phyloP scores from a whole-genome alignment of 805 yeast species.

The Ogataea wickerhamii region DNA sequence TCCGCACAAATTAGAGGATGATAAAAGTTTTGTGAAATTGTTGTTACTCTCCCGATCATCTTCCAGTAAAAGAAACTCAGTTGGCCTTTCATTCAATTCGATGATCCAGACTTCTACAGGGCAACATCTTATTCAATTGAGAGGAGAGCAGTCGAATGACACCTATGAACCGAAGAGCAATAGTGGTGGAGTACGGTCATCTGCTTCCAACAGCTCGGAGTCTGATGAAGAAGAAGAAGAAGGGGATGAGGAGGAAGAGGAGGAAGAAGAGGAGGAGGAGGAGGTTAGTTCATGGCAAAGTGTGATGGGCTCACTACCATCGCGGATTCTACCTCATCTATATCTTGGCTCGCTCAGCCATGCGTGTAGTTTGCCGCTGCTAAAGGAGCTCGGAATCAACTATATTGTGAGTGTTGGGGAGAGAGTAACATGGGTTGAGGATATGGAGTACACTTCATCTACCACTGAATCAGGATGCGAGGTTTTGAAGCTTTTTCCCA shows the following conservation, averaged over 20 bases:
- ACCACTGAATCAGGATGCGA: slow-evolving; percentile 30
- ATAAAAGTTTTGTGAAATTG: slow-evolving; percentile 18
- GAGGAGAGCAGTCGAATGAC: slow-evolving; percentile 17
- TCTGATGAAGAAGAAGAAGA: slow-evolving; percentile 7
- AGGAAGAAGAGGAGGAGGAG: too few relatives aligned
- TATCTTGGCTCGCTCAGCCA: slow-evolving; percentile 83
- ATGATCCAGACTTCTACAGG: slow-evolving; percentile 28
- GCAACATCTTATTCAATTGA: slow-evolving; percentile 28
- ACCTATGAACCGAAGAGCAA: slow-evolving; percentile 3
- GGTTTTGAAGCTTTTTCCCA: slow-evolving; percentile 20
- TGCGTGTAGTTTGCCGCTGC: slow-evolving; percentile 66
- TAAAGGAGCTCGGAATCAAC: slow-evolving; percentile 62
- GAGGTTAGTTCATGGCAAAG: slow-evolving; percentile 32
- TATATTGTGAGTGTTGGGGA: slow-evolving; percentile 89
- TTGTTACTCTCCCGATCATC: slow-evolving; percentile 20
- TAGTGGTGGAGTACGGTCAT: slow-evolving; percentile 1
- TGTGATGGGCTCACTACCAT: slow-evolving; percentile 69
- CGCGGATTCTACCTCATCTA: slow-evolving; percentile 75
- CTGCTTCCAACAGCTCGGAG: slow-evolving; percentile 5
- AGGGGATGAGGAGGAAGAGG: too few relatives aligned
- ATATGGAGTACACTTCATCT: slow-evolving; percentile 14
- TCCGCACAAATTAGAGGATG: slow-evolving; percentile 19
- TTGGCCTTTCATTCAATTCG: slow-evolving; percentile 15
- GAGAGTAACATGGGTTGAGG: slow-evolving; percentile 56
- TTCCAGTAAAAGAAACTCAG: slow-evolving; percentile 1